A percentile compares a stretch with the other conserved stretches of the same genome.
These are phyloP conservation scores for Yarrowia bubula DNA, from an alignment of 805 yeast species.

Conservation along the genomic window DNA sequence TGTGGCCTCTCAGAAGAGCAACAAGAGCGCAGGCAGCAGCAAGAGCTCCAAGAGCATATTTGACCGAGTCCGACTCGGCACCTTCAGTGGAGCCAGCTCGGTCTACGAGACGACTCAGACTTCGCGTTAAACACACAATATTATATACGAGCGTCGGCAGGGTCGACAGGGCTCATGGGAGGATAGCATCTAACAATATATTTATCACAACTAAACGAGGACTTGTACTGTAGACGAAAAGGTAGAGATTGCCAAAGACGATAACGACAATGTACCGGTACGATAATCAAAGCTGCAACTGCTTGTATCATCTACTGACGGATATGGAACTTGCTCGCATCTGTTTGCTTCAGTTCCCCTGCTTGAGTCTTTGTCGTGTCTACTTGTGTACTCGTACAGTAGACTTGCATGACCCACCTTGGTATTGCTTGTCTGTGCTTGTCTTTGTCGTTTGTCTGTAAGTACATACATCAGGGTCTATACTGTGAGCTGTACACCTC, in stretches of 20 bases:
- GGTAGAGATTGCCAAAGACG: background rate
- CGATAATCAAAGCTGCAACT: no score
- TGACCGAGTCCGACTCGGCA: constrained; percentile 12
- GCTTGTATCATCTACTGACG: no score
- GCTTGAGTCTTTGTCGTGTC: no score
- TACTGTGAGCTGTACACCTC: no score
- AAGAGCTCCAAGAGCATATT: constrained; percentile 20
- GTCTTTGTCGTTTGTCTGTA: background rate
- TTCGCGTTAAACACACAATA: background rate
- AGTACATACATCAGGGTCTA: no score
- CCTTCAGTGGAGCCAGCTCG: background rate
- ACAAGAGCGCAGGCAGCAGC: constrained; percentile 2
- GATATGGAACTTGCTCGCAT: no score
- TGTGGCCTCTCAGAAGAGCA: constrained; percentile 11
- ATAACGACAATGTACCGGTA: no score
- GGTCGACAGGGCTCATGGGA: background rate
- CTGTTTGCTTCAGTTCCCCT: no score
- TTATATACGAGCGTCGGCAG: background rate
- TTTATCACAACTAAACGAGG: background rate
- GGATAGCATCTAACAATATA: constrained; percentile 20
- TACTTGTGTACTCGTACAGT: no score
- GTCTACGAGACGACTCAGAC: constrained; percentile 23
- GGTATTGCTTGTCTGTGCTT: background rate
- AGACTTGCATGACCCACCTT: no score
- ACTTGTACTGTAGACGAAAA: background rate